phyloP scores from a whole-genome alignment of 2,329 filamentous ascomycete genomes.

The Cytospora piceicola region DNA sequence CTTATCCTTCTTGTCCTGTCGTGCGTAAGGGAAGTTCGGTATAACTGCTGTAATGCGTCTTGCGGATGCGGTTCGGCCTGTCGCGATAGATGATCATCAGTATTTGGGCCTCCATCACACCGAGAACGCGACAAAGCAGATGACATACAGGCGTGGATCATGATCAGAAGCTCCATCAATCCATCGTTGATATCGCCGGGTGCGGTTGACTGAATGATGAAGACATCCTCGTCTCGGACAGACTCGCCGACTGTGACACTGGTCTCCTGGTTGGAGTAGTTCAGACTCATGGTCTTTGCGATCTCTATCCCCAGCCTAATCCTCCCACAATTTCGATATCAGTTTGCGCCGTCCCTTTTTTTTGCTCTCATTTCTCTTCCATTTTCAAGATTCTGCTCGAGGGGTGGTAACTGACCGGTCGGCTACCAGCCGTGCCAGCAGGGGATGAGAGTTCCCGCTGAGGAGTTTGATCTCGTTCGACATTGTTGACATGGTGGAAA shows the following conservation, averaged over 20 bases:
- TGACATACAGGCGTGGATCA: constrained; percentile 87
- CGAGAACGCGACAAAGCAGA: not conserved
- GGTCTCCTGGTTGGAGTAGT: constrained; percentile 86
- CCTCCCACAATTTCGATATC: constrained; percentile 5
- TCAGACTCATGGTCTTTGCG: constrained; percentile 77
- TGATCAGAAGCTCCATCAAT: constrained; percentile 96
- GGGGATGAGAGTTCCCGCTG: constrained; percentile 42
- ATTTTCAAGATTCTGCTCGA: not conserved
- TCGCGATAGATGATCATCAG: constrained; percentile 18
- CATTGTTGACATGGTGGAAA: constrained; percentile 40
- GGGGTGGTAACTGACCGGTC: constrained; percentile 44
- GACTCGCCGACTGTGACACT: constrained; percentile 95
- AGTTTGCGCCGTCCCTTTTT: not conserved
- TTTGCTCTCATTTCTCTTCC: not conserved
- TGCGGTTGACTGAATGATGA: constrained; percentile 93
- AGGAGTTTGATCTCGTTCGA: constrained; percentile 59
- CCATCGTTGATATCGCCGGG: constrained; percentile 98
- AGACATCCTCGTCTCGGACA: constrained; percentile 96
- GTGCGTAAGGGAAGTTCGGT: constrained; percentile 94
- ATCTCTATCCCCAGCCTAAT: constrained; percentile 74
- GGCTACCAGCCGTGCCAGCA: constrained; percentile 41
- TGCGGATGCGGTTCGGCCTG: constrained; percentile 66
- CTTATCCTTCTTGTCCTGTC: constrained; percentile 71
- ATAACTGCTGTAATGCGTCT: constrained; percentile 93
- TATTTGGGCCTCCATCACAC: not conserved